A percentile compares a stretch with the other conserved stretches of the same genome.
Conservation (phyloP, 2,329 filamentous ascomycete species). For the Penicillium frequentans region DNA sequence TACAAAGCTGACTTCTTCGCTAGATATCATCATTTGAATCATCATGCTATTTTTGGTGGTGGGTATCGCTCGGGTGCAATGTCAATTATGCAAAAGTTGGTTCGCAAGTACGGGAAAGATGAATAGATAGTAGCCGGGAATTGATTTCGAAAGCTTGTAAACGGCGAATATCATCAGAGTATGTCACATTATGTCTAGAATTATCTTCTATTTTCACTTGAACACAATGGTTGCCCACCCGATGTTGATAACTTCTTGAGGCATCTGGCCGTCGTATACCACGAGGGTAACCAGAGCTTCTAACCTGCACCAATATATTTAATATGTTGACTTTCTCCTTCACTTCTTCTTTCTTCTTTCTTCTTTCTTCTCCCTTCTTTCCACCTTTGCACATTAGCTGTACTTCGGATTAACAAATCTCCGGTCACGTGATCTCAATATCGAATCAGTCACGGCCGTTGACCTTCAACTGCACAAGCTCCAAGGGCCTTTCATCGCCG, state of each 20-base stretch:
- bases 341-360: background rate
- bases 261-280: conserved; percentile 63
- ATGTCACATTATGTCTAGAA: background rate
- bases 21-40: conserved; percentile 88
- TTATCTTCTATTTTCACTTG: background rate
- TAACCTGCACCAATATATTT: too few relatives aligned
- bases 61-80: conserved; percentile 75
- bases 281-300: conserved; percentile 31
- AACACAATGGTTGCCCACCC: conserved; percentile 30
- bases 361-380: background rate
- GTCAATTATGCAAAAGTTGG: conserved; percentile 73
- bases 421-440: conserved; percentile 1
- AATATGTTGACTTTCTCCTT: background rate
- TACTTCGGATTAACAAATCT: background rate
- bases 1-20: conserved; percentile 8
- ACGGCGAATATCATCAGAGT: background rate
- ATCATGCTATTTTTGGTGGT: conserved; percentile 80
- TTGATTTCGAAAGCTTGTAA: background rate
- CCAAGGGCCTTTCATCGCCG: background rate
- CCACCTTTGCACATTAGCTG: background rate
- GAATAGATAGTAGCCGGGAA: background rate
- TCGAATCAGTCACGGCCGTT: conserved; percentile 1
- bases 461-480: background rate
- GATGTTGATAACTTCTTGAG: conserved; percentile 46
- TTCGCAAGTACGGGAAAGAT: conserved; percentile 65